Evolutionary conservation across 164 flowering plant species (phyloP), one percentile per base, ranked within the genome.

Genomic region (Umbellularia californica): DNA sequence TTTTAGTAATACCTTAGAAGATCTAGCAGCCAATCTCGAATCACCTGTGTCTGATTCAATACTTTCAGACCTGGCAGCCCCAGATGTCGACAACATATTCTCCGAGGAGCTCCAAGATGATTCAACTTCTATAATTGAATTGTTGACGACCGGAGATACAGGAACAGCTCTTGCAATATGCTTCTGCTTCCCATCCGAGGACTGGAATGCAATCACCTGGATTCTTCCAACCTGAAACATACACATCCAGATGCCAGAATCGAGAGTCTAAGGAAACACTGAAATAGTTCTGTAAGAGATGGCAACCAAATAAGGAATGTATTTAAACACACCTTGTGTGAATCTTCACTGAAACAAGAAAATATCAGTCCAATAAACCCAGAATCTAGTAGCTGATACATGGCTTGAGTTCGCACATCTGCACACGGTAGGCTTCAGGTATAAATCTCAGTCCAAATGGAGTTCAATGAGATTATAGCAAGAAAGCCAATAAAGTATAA

Each of bases 291-390:
- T 55, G 7, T 55, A 55, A 55, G 19, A 55, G n/a, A 15, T 55
- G 17, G 17, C 5, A 20, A 20, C 60, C 60, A 3, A 55, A 17
- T 55, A 55, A 3, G n/a, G n/a, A 14, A 55, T 55, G 60, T 25
- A 4, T 25, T 25, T 25, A 73, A 23, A 70, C 83, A 71, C 50
- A 96, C 99, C 99, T 92, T 94, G 71, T 83, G 86, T 22, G 87
- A 85, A 84, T 96, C 97, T 83, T 96, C 98, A 87, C 89, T 94
- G 65, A 92, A 96, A 84, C 99, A 96, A 63, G 99, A 96, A 85
- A 96, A 96, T 78, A 96, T 96, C 72, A 96, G 81, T 72, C 99
- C 99, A 77, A 94, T 90, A 81, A 96, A 96, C 66, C 99, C 99
- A 77, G 98, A 77, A 84, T 96, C 99, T 72, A 96, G 88, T 75